phyloP scores from a whole-genome alignment of 192 early-diverging fungal species.

The Backusella morwellensis region DNA sequence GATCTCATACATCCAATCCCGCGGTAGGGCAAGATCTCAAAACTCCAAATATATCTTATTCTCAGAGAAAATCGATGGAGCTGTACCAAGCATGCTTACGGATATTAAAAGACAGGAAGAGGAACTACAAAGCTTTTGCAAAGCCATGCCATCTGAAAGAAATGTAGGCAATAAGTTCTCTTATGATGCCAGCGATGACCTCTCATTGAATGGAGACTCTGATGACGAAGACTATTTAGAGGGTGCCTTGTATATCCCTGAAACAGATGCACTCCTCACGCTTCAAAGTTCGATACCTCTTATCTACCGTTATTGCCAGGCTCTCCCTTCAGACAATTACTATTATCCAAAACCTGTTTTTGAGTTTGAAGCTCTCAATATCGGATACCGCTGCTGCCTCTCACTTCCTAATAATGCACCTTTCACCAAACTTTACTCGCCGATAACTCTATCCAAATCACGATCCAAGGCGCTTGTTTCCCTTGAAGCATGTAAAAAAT shows the following conservation, averaged over 20 bases:
- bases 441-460: conserved; percentile 49
- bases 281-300: conserved; percentile 60
- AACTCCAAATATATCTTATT: conserved; percentile 79
- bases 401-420: conserved; percentile 63
- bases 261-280: conserved; percentile 71
- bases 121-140: conserved; percentile 62
- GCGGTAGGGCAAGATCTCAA: conserved; percentile 77
- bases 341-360: conserved; percentile 57
- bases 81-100: conserved; percentile 26
- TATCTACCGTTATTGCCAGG: conserved; percentile 68
- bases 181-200: not conserved
- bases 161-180: conserved; percentile 23
- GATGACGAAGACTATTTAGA: conserved; percentile 40
- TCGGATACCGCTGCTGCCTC: conserved; percentile 45
- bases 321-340: conserved; percentile 61
- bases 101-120: conserved; percentile 48
- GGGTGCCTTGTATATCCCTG: conserved; percentile 52
- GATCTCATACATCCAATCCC: conserved; percentile 82
- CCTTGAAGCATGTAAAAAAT: conserved; percentile 64
- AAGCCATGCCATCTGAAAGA: conserved; percentile 36
- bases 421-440: conserved; percentile 45
- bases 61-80: conserved; percentile 45
- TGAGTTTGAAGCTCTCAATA: conserved; percentile 4
- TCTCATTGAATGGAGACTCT: conserved; percentile 22
- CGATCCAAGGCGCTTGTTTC: conserved; percentile 69